A percentile compares a stretch with the other conserved stretches of the same genome.
phyloP scores from a whole-genome alignment of 2,329 filamentous ascomycete genomes.

The Raffaelea albimanens region DNA sequence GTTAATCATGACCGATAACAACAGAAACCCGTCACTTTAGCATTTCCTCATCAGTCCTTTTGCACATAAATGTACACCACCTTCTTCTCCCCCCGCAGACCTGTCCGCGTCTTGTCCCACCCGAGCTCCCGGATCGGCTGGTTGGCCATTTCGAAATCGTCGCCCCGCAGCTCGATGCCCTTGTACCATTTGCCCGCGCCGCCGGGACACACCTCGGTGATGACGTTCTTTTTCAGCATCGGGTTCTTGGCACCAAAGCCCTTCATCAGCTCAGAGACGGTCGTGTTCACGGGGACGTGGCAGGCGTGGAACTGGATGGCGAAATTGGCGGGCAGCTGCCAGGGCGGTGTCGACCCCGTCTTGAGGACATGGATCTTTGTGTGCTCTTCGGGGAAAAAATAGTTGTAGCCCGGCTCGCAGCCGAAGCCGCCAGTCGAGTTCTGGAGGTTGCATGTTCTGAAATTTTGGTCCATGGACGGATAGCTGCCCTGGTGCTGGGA shows the following conservation, averaged over 20 bases:
- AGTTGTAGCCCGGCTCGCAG: slow-evolving; percentile 54
- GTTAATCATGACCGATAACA: too few relatives aligned
- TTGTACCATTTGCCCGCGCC: slow-evolving; percentile 51
- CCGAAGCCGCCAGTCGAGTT: slow-evolving; percentile 49
- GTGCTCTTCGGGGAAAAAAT: slow-evolving; percentile 49
- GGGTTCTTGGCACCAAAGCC: slow-evolving; percentile 48
- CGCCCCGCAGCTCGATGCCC: slow-evolving; percentile 41
- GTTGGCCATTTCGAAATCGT: slow-evolving; percentile 35
- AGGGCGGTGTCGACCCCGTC: slow-evolving; percentile 35
- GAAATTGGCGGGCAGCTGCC: slow-evolving; percentile 35
- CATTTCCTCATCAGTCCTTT: slow-evolving; percentile 37
- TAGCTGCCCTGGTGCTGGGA: slow-evolving; percentile 25
- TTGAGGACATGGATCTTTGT: slow-evolving; percentile 52
- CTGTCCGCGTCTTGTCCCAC: slow-evolving; percentile 45
- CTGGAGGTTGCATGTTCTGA: slow-evolving; percentile 43
- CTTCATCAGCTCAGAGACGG: slow-evolving; percentile 45
- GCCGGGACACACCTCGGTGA: slow-evolving; percentile 46
- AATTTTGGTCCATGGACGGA: slow-evolving; percentile 31
- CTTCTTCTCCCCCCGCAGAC: slow-evolving; percentile 36
- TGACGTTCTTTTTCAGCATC: slow-evolving; percentile 40
- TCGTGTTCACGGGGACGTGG: slow-evolving; percentile 43
- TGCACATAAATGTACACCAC: slow-evolving; percentile 53
- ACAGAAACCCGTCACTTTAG: too few relatives aligned
- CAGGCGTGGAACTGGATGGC: slow-evolving; percentile 37
- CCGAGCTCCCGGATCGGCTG: slow-evolving; percentile 46